Evolutionary conservation across 108 stramenopile species (phyloP), one percentile per base, ranked within the genome.

Genomic region (Nitzschia sp.): DNA sequence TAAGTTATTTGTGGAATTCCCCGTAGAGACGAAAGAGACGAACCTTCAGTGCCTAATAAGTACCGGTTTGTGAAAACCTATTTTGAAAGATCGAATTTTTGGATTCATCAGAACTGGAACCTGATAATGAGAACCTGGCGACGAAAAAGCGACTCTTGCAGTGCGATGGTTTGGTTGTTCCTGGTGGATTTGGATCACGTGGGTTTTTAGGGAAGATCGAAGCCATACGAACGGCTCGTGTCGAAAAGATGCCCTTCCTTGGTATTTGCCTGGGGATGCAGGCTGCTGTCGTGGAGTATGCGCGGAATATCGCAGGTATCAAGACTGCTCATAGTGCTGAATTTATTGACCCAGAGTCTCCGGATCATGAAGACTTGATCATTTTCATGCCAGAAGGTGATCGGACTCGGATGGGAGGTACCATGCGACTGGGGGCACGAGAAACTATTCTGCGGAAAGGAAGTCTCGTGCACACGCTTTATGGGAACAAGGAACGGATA

Each of bases 301-400:
- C 95, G 27, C 86, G 97, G 55, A 89, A 90, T 57, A 72, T 95
- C 55, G 74, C 96, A 27, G 84, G 78, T 25, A 79, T 84, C 74
- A 53, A 72, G 25, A 82, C 82, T 54, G 97, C 98, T 53, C 87
- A 97, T 68, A 93, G 91, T 30, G 85, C 96, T n/a, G 99, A 99
- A 80, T 96, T 98, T 67, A 86, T 92, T 38, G 80, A 85, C 44
- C 68, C 75, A 26, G 64, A 80, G 28, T 53, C 78, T 36, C 35
- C 35, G 5, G 27, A 15, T 45, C 50, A 66, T 5, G 63, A 96
- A 53, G 89, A 85, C 27, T 90, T 96, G 21, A 87, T 99, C 26
- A 79, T 99, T 47, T 98, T 98, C 84, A 99, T 99, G 99, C 99
- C 97, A 2, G 99, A 99, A 71, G 91, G 96, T 62, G 93, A 97